A percentile compares a stretch with the other conserved stretches of the same genome.
Evolutionary conservation across 306 rosid species (phyloP).

Genomic region (Corylus avellana): DNA sequence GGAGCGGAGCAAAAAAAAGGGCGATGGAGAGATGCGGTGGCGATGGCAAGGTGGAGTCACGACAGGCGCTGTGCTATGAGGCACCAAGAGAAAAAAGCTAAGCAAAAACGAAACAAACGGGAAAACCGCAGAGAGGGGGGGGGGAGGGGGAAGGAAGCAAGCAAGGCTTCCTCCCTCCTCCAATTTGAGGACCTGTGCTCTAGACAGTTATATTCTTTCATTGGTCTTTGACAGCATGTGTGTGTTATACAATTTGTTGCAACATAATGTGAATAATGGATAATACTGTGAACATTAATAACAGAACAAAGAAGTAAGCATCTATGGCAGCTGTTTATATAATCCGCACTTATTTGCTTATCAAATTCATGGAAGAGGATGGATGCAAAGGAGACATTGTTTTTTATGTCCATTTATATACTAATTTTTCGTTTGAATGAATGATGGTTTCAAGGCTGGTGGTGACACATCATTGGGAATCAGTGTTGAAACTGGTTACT

Average conservation of each 20-base stretch:
- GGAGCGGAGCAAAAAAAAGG: no score
- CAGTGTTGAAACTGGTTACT: background rate
- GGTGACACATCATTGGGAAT: background rate
- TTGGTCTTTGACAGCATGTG: background rate
- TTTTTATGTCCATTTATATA: background rate
- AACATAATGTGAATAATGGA: background rate
- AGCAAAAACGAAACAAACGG: no score
- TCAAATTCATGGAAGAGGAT: slow-evolving; percentile 1
- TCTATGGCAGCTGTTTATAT: background rate
- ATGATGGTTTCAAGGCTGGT: background rate
- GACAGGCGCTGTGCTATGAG: no score
- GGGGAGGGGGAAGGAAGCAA: no score
- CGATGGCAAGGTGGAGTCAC: no score
- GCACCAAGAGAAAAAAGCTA: no score
- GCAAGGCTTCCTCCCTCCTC: no score
- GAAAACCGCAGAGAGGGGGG: no score
- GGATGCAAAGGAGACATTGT: background rate
- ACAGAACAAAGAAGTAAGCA: background rate
- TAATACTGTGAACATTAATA: background rate
- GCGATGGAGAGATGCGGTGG: no score
- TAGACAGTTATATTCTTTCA: background rate
- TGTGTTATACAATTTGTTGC: background rate
- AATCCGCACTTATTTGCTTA: background rate
- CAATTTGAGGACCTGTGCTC: no score
- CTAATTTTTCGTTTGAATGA: background rate